Percentiles rank a stretch among this genome's conserved stretches.
These are phyloP conservation scores for Penicillium occitanis DNA, from an alignment of 2,329 filamentous ascomycete species.

Conservation along the genomic window DNA sequence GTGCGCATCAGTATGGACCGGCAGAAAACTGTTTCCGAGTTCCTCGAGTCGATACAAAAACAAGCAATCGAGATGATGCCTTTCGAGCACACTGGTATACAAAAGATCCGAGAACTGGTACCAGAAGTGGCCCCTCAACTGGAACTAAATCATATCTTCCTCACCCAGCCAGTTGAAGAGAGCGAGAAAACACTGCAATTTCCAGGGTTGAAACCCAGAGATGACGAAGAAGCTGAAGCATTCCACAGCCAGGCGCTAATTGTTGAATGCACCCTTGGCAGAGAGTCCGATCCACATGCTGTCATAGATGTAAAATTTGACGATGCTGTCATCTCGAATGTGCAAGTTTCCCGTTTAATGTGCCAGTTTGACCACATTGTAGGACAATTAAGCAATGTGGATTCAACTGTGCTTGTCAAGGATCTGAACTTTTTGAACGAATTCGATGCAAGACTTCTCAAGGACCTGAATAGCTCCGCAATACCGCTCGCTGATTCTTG, in stretches of 20 bases:
- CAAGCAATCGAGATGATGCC: constrained; percentile 55
- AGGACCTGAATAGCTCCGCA: not conserved
- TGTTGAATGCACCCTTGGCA: not conserved
- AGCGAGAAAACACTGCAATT: not conserved
- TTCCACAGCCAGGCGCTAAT: not conserved
- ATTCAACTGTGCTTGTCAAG: not conserved
- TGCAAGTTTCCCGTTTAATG: not conserved
- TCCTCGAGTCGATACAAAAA: constrained; percentile 54
- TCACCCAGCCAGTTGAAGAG: not conserved
- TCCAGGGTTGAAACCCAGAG: not conserved
- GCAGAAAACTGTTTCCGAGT: constrained; percentile 43
- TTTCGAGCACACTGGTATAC: constrained; percentile 57
- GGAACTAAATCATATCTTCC: not conserved
- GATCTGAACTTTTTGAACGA: not conserved
- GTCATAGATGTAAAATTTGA: not conserved
- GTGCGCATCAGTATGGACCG: constrained; percentile 33
- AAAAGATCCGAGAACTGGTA: not conserved
- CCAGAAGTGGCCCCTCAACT: not conserved
- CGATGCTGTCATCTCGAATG: not conserved
- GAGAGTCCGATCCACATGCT: not conserved
- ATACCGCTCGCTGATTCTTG: not conserved
- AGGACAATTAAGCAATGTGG: not conserved
- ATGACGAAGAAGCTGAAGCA: not conserved
- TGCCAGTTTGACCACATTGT: not conserved
- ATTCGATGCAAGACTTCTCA: not conserved